A percentile compares a stretch with the other conserved stretches of the same genome.
These are phyloP conservation scores for Penicillium nucicola DNA, from an alignment of 495 filamentous ascomycete species.

Conservation along the genomic window DNA sequence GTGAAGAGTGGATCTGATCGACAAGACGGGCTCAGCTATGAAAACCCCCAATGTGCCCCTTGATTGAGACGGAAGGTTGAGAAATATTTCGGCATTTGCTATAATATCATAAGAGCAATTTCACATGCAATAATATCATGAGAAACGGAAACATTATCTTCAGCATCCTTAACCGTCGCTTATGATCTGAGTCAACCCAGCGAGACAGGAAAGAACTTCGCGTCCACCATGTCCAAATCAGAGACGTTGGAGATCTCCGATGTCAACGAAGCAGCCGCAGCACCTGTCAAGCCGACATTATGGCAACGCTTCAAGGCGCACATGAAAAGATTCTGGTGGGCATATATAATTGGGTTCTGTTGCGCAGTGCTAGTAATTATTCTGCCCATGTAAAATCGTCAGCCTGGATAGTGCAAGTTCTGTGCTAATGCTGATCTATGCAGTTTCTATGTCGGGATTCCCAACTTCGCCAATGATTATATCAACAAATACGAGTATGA, in stretches of 20 bases:
- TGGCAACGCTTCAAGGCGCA: constrained; percentile 24
- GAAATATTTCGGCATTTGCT: too few relatives aligned
- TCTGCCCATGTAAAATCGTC: constrained; percentile 22
- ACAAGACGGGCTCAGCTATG: too few relatives aligned
- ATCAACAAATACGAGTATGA: constrained; percentile 28
- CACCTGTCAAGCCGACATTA: constrained; percentile 14
- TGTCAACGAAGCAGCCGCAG: not conserved
- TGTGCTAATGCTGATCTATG: not conserved
- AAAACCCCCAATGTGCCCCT: too few relatives aligned
- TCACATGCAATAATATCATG: too few relatives aligned
- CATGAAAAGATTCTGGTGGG: constrained; percentile 34
- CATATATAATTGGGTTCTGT: constrained; percentile 21
- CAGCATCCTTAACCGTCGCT: too few relatives aligned
- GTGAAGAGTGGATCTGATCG: too few relatives aligned
- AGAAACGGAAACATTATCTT: too few relatives aligned
- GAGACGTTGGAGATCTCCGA: constrained; percentile 18
- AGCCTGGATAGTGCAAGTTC: not conserved
- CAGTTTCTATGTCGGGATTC: constrained; percentile 30
- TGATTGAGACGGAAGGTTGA: too few relatives aligned
- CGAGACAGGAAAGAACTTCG: not conserved
- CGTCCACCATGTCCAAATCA: constrained; percentile 20
- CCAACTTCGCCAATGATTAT: constrained; percentile 25
- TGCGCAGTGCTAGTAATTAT: constrained; percentile 19
- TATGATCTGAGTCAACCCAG: too few relatives aligned
- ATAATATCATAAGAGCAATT: too few relatives aligned